These are phyloP conservation scores for Orychophragmus violaceus DNA, from an alignment of 345 rosid species.

Conservation along the genomic window DNA sequence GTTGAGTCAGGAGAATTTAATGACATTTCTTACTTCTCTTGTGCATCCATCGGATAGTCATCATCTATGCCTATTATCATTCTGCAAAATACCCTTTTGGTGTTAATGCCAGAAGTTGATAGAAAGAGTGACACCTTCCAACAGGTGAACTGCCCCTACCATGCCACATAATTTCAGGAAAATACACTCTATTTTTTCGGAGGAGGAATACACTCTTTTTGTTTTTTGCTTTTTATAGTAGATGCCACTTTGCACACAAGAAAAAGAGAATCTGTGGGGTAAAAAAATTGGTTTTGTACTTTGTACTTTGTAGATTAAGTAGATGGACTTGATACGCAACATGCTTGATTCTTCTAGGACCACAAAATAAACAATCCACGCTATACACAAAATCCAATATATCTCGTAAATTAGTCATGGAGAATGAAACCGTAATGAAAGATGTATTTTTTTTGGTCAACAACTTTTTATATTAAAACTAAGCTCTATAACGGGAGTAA, in stretches of 20 bases:
- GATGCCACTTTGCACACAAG: background rate
- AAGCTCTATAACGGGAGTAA: too few species aligned
- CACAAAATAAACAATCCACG: background rate
- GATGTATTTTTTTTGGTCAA: too few species aligned
- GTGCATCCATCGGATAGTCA: background rate
- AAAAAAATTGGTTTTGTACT: background rate
- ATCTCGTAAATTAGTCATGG: background rate
- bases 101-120: background rate
- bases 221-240: background rate
- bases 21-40: slow-evolving; percentile 12
- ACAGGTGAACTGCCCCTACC: background rate
- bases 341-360: background rate
- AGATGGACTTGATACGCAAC: background rate
- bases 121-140: background rate
- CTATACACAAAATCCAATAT: too few species aligned
- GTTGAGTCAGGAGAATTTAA: slow-evolving; percentile 34
- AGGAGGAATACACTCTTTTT: too few species aligned
- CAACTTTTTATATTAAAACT: too few species aligned
- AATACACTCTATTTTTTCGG: too few species aligned
- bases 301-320: background rate
- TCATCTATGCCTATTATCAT: slow-evolving; percentile 1
- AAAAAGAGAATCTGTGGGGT: background rate
- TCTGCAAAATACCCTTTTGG: slow-evolving; percentile 2
- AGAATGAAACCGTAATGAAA: background rate
- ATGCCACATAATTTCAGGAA: background rate